Evolutionary conservation across 495 filamentous ascomycete genomes (phyloP).

Genomic region (Stereocaulon alpinum): DNA sequence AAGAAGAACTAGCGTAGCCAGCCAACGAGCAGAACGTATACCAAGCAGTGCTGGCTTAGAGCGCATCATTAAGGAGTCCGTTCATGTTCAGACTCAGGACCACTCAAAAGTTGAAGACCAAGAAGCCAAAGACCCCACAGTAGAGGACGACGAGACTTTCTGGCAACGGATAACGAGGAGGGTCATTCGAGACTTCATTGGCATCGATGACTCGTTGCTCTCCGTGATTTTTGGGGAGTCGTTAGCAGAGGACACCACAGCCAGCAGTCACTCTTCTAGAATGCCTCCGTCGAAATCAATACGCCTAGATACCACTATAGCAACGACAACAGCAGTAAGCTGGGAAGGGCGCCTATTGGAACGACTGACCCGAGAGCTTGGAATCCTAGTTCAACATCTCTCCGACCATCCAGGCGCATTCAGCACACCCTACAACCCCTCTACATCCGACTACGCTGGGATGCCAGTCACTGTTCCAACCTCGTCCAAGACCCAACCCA

Average conservation of each 20-base stretch:
- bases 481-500: slow-evolving; percentile 25
- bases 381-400: slow-evolving; percentile 69
- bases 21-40: slow-evolving; percentile 18
- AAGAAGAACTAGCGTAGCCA: slow-evolving; percentile 35
- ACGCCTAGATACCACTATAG: slow-evolving; percentile 29
- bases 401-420: slow-evolving; percentile 76
- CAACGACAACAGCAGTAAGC: slow-evolving; percentile 36
- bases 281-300: not conserved
- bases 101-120: not conserved
- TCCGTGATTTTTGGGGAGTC: slow-evolving; percentile 81
- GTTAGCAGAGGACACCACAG: slow-evolving; percentile 36
- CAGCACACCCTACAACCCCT: slow-evolving; percentile 52
- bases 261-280: not conserved
- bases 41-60: slow-evolving; percentile 7
- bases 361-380: slow-evolving; percentile 77
- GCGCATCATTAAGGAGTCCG: slow-evolving; percentile 8
- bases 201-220: slow-evolving; percentile 77
- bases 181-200: slow-evolving; percentile 80
- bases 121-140: not conserved
- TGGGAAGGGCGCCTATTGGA: slow-evolving; percentile 76
- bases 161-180: slow-evolving; percentile 75
- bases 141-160: slow-evolving; percentile 45
- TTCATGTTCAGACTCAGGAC: not conserved
- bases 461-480: slow-evolving; percentile 33
- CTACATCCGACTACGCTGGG: slow-evolving; percentile 41